Base-by-base conservation (phyloP, 148 eudicot genomes). In the Heliamphora exappendiculata region DNA sequence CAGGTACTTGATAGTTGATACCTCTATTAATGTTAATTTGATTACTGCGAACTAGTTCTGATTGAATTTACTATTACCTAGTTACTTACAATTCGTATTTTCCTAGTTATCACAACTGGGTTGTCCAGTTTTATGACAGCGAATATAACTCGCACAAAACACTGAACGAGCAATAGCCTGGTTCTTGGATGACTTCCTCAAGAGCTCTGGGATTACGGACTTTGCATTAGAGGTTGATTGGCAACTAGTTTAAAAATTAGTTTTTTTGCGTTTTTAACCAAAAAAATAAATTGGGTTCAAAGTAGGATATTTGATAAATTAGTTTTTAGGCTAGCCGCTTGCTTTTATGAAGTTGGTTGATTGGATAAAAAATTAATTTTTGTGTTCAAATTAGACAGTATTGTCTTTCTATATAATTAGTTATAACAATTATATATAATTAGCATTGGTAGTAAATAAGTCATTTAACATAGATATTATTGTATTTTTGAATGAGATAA, bases 1-100 rank as follows among this genome's bases (percentile, higher is more conserved):
- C 98, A 87, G 97, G 98, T 94, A 75, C 5, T 66, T 69, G 33
- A 17, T 60, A 20, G n/a, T 62, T 16, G n/a, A n/a, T n/a, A n/a
- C 64, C n/a, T 36, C 45, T 41, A 16, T 47, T 65, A 13, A 78
- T n/a, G 44, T 24, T 4, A 34, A 51, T 51, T 49, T 72, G 63
- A 49, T 11, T 26, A 42, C 34, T 67, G 42, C 17, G 7, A 24
- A 41, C 12, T 62, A 19, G 10, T 28, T 6, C 26, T n/a, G 31
- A 62, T 62, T n/a, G 2, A n/a, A 8, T 19, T 72, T 54, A 10
- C 60, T 1, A 42, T 59, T 2, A 11, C 67, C 33, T 45, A 36
- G 31, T 75, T 20, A 5, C 29, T 58, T 20, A 16, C 44, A 29
- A 8, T 37, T 74, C 0, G 9, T 3, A 28, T 59, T 3, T 7